Base-by-base conservation (phyloP, 306 rosid species). In the Betula pendula region DNA sequence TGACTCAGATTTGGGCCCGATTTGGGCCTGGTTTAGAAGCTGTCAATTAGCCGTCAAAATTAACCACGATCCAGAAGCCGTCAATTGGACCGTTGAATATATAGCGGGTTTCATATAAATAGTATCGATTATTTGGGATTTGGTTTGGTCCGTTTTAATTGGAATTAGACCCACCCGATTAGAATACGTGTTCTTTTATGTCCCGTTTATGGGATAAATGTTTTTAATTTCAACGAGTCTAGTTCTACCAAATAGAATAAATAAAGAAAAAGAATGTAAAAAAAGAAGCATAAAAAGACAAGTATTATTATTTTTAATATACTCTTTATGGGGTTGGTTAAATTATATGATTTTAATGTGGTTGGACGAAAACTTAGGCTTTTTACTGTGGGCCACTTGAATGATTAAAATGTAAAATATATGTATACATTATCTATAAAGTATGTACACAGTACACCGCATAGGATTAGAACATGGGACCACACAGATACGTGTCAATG, bases 301-400 rank as follows among this genome's bases (percentile, higher is more conserved):
- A 35, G n/a, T n/a, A 55, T 5, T 15, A 16, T 20, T 55, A 55
- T 55, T 33, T 55, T 20, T 55, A 25, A 20, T 10, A 55, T 55
- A 55, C 2, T 55, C 6, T 20, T 22, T 8, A 3, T 35, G 40
- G 5, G 12, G 24, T 20, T 11, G 63, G 29, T 55, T 20, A 55
- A 55, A 8, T 55, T 22, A 55, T 55, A 22, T 22, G 29, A 13
- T 10, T 20, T 24, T 55, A 24, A 20, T 55, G 63, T 55, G 63
- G 31, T 5, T 55, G 25, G 4, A 70, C 84, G 25, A 44, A 75
- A 75, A 68, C 49, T 74, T 75, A 75, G 76, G 80, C 80, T 80
- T 74, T 59, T 68, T 60, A 70, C 27, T 8, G 25, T 75, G 80
- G 69, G 75, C 70, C 84, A 80, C 80, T 58, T 40, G 20, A 50